Percentiles rank a stretch among this genome's conserved stretches.
Evolutionary conservation across 257 asterid genomes (phyloP).

Genomic region (Fraxinus americana): DNA sequence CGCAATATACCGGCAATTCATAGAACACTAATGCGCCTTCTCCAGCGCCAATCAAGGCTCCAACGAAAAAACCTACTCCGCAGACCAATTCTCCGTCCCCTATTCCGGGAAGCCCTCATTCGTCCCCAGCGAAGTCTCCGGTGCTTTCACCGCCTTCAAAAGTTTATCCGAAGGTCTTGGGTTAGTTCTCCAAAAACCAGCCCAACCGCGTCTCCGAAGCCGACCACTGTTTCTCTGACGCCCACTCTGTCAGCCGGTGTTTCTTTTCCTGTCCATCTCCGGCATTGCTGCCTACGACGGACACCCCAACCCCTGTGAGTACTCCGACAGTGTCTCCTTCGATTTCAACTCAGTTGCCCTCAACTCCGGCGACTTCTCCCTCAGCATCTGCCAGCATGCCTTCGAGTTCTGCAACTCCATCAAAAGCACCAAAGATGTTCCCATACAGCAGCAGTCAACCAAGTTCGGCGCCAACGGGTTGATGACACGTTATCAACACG

Average conservation of each 20-base stretch:
- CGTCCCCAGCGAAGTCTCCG: conserved; percentile 59
- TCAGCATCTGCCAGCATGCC: conserved; percentile 35
- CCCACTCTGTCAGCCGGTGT: conserved; percentile 35
- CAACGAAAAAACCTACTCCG: conserved; percentile 28
- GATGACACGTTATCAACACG: too few species aligned
- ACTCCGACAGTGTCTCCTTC: conserved; percentile 32
- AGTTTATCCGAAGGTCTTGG: conserved; percentile 42
- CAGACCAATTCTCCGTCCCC: conserved; percentile 43
- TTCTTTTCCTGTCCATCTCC: conserved; percentile 55
- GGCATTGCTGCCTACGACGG: conserved; percentile 36
- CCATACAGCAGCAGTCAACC: conserved; percentile 47
- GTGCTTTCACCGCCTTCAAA: conserved; percentile 36
- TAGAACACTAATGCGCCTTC: conserved; percentile 59
- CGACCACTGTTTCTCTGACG: conserved; percentile 33
- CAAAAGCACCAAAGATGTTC: conserved; percentile 41
- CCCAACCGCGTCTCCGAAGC: conserved; percentile 38
- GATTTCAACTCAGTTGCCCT: conserved; percentile 29
- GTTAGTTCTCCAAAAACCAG: conserved; percentile 43
- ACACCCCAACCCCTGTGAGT: conserved; percentile 30
- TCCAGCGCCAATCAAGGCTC: conserved; percentile 44
- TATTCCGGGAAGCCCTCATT: conserved; percentile 38
- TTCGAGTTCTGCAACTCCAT: conserved; percentile 50
- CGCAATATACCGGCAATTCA: conserved; percentile 41
- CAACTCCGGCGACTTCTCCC: conserved; percentile 42
- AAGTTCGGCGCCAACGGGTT: conserved; percentile 39